phyloP scores from a whole-genome alignment of 2,329 filamentous ascomycete genomes.

The Arthrobotrys musiformis region DNA sequence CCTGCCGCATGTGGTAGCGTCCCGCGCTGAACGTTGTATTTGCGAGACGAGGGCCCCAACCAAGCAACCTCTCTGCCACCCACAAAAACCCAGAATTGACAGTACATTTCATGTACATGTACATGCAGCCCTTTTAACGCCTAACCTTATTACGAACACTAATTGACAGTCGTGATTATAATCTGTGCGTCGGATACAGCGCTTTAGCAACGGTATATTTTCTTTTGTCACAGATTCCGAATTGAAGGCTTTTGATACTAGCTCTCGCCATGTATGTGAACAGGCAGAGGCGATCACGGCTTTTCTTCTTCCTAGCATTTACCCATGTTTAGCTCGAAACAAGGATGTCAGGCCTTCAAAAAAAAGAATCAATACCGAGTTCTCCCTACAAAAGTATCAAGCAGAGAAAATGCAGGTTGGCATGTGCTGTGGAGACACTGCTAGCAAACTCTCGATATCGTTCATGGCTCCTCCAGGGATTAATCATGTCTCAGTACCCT shows the following conservation, averaged over 20 bases:
- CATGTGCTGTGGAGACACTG: conserved; percentile 38
- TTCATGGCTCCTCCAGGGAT: conserved; percentile 45
- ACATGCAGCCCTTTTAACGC: conserved; percentile 21
- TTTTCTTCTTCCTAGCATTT: conserved; percentile 1
- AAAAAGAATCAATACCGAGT: conserved; percentile 44
- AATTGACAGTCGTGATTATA: conserved; percentile 18
- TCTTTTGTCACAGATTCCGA: conserved; percentile 45
- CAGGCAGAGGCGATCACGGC: conserved; percentile 27
- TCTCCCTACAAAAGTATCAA: conserved; percentile 8
- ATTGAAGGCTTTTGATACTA: neutral
- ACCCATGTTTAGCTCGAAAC: conserved; percentile 8
- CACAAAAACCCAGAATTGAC: conserved; percentile 52
- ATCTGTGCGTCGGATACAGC: conserved; percentile 51
- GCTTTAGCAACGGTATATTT: conserved; percentile 20
- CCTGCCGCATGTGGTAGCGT: conserved; percentile 53
- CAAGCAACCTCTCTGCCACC: conserved; percentile 12
- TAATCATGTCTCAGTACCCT: conserved; percentile 52
- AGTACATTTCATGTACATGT: conserved; percentile 48
- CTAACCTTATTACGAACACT: conserved; percentile 51
- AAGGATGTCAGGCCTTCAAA: conserved; percentile 30
- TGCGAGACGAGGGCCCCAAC: conserved; percentile 46
- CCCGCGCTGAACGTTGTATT: conserved; percentile 45
- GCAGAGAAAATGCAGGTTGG: conserved; percentile 24
- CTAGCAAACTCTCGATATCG: conserved; percentile 39
- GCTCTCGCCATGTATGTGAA: neutral